Evolutionary conservation across 1,139 yeast species (phyloP).

Genomic region (Zygosaccharomyces pseudobailii): DNA sequence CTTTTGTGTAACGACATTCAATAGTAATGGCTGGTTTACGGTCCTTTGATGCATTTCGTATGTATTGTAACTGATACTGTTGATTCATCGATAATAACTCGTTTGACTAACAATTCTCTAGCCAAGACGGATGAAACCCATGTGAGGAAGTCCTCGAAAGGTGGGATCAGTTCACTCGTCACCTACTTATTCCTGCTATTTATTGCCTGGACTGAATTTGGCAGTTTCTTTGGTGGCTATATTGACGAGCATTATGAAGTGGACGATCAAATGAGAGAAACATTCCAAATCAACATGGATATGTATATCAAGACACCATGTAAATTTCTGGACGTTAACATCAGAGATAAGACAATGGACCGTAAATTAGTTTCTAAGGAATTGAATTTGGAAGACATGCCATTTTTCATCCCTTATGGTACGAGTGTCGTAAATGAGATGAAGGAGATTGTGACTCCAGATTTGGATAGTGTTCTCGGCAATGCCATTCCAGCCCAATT

Average conservation of each 20-base stretch:
- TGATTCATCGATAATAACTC: background rate
- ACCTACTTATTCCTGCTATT: conserved; percentile 59
- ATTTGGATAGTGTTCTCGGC: conserved; percentile 58
- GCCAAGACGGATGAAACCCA: conserved; percentile 80
- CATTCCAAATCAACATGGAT: conserved; percentile 70
- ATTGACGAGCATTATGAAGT: conserved; percentile 76
- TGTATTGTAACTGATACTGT: background rate
- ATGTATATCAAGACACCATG: conserved; percentile 84
- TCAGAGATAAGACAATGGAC: conserved; percentile 73
- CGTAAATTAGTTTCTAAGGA: conserved; percentile 71
- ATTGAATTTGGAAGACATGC: conserved; percentile 59
- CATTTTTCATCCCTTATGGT: conserved; percentile 49
- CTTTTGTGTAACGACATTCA: background rate
- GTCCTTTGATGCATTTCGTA: conserved; percentile 83
- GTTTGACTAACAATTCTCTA: conserved; percentile 19
- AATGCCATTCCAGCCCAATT: conserved; percentile 65
- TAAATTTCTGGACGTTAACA: conserved; percentile 66
- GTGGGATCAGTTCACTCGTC: conserved; percentile 69
- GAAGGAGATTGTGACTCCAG: conserved; percentile 53
- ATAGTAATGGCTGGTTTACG: conserved; percentile 38
- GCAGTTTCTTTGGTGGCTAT: conserved; percentile 79
- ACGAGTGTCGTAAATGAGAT: conserved; percentile 42
- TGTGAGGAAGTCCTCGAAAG: conserved; percentile 67
- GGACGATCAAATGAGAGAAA: conserved; percentile 55
- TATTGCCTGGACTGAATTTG: conserved; percentile 80